These are phyloP conservation scores for Fusarium piperis DNA, from an alignment of 2,329 filamentous ascomycete genomes.

Conservation along the genomic window DNA sequence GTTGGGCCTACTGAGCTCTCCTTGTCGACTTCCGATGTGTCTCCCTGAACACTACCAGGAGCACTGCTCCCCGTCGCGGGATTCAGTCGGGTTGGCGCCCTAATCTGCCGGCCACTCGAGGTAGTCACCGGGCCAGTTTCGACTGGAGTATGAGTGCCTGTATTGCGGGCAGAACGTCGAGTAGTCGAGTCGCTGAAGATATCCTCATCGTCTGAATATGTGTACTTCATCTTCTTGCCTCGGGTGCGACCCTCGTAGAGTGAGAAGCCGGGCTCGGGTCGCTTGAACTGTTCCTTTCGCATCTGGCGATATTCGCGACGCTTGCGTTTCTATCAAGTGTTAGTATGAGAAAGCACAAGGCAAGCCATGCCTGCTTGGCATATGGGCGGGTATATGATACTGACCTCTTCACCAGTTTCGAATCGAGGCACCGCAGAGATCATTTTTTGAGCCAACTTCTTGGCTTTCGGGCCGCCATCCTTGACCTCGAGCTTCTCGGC, in stretches of 20 bases:
- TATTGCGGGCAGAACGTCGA: slow-evolving; percentile 79
- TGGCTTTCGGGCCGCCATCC: slow-evolving; percentile 85
- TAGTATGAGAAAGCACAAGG: slow-evolving; percentile 9
- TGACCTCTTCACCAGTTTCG: slow-evolving; percentile 89
- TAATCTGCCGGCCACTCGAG: slow-evolving; percentile 87
- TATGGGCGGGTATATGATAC: slow-evolving; percentile 31
- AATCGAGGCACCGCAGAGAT: slow-evolving; percentile 84
- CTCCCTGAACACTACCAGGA: slow-evolving; percentile 57
- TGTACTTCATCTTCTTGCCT: slow-evolving; percentile 96
- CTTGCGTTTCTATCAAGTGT: slow-evolving; percentile 78
- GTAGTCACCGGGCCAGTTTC: slow-evolving; percentile 75
- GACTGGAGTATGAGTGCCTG: slow-evolving; percentile 76
- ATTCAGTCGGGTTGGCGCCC: slow-evolving; percentile 72
- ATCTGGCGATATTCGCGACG: slow-evolving; percentile 89
- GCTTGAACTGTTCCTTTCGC: slow-evolving; percentile 86
- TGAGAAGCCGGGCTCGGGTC: slow-evolving; percentile 89
- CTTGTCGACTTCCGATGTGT: slow-evolving; percentile 52
- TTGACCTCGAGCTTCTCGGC: slow-evolving; percentile 78
- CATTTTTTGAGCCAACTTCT: slow-evolving; percentile 81
- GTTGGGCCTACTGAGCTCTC: slow-evolving; percentile 54
- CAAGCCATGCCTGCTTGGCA: background rate
- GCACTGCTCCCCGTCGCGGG: slow-evolving; percentile 65
- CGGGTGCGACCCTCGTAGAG: slow-evolving; percentile 96
- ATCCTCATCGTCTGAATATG: slow-evolving; percentile 89
- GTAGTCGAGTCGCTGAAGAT: slow-evolving; percentile 72